Conservation (phyloP, 2,329 filamentous ascomycete genomes). For the Ophiosphaerella herpotricha region DNA sequence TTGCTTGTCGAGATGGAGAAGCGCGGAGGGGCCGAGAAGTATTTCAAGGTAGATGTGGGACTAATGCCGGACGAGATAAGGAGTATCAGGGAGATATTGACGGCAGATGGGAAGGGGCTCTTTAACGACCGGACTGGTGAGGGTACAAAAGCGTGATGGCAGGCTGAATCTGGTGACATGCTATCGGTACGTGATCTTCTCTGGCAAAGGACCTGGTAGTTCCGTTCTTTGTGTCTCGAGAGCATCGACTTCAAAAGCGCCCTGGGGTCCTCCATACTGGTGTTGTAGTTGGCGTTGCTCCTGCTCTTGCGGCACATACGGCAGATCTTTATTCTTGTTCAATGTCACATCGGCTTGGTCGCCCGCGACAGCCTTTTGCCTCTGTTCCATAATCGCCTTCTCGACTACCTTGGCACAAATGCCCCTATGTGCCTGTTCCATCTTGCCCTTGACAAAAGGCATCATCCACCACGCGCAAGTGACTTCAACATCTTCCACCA, state of each 20-base stretch:
- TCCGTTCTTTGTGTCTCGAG: constrained; percentile 15
- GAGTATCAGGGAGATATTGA: constrained; percentile 16
- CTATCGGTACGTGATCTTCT: constrained; percentile 30
- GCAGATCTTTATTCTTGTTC: constrained; percentile 6
- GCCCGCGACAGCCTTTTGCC: constrained; percentile 19
- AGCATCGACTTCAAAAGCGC: constrained; percentile 14
- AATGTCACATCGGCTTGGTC: constrained; percentile 17
- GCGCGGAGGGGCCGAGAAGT: constrained; percentile 25
- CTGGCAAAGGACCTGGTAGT: constrained; percentile 12
- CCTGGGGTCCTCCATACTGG: neutral
- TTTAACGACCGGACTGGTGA: neutral
- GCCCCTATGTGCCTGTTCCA: constrained; percentile 39
- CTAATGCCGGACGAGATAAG: constrained; percentile 19
- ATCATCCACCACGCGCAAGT: constrained; percentile 42
- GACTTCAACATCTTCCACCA: constrained; percentile 44
- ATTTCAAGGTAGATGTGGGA: constrained; percentile 20
- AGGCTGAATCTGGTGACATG: neutral
- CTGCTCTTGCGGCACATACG: neutral
- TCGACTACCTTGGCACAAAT: constrained; percentile 42
- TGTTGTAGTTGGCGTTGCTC: constrained; percentile 1
- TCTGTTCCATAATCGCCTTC: constrained; percentile 32
- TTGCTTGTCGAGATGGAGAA: constrained; percentile 21
- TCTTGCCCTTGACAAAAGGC: constrained; percentile 41
- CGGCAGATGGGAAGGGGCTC: constrained; percentile 3
- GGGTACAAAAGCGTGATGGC: too few relatives aligned